Evolutionary conservation across 768 basidiomycete genomes (phyloP).

Genomic region (Roridomyces roridus): DNA sequence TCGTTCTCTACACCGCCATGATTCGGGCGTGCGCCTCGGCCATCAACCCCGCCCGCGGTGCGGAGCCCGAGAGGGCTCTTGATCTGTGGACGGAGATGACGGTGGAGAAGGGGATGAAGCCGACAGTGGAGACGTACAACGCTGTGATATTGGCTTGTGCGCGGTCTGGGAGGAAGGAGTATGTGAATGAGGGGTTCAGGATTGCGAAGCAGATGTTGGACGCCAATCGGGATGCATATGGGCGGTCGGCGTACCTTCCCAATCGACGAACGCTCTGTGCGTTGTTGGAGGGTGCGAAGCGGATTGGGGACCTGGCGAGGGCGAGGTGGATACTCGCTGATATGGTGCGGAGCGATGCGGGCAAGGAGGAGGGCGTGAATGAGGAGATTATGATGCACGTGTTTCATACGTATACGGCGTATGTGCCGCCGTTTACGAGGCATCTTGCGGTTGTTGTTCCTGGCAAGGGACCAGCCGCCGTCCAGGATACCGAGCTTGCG

Average conservation of each 20-base stretch:
- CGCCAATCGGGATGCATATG: slow-evolving; percentile 68
- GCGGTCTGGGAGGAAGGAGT: slow-evolving; percentile 61
- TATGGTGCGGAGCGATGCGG: slow-evolving; percentile 57
- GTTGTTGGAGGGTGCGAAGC: slow-evolving; percentile 88
- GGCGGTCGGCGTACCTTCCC: slow-evolving; percentile 62
- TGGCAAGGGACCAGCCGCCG: slow-evolving; percentile 17
- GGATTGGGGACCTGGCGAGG: slow-evolving; percentile 81
- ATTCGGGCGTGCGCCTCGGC: slow-evolving; percentile 82
- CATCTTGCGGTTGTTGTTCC: slow-evolving; percentile 50
- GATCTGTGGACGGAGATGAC: slow-evolving; percentile 97
- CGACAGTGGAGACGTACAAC: slow-evolving; percentile 75
- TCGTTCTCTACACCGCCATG: slow-evolving; percentile 80
- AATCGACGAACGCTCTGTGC: slow-evolving; percentile 77
- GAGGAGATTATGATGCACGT: slow-evolving; percentile 81
- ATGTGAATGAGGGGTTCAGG: slow-evolving; percentile 83
- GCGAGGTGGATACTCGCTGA: slow-evolving; percentile 93
- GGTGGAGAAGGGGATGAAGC: slow-evolving; percentile 63
- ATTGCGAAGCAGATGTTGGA: slow-evolving; percentile 90
- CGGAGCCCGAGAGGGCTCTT: slow-evolving; percentile 89
- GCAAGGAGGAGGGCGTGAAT: slow-evolving; percentile 46
- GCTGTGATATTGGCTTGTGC: slow-evolving; percentile 87
- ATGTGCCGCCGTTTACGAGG: slow-evolving; percentile 72
- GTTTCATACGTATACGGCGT: slow-evolving; percentile 88
- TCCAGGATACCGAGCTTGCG: slow-evolving; percentile 1
- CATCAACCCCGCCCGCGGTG: slow-evolving; percentile 47